A percentile compares a stretch with the other conserved stretches of the same genome.
phyloP scores from a whole-genome alignment of 148 eudicot species.

The Cornus suecica region DNA sequence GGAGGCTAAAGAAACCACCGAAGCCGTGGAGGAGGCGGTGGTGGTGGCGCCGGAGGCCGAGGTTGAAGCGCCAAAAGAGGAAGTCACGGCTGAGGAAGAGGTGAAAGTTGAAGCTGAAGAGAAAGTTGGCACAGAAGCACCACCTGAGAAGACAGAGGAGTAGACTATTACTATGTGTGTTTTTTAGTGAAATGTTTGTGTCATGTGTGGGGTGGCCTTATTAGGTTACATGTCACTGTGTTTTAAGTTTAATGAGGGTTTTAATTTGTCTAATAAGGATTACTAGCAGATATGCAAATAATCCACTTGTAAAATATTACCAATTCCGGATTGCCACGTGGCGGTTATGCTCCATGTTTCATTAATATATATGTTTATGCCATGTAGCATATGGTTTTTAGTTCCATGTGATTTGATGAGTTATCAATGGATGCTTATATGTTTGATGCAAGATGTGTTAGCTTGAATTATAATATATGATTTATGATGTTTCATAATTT shows the following conservation, averaged over 20 bases:
- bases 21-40: neutral
- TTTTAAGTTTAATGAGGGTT: neutral
- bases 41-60: neutral
- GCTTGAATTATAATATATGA: constrained; percentile 10
- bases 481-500: neutral
- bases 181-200: neutral
- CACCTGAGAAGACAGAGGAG: constrained; percentile 18
- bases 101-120: constrained; percentile 7
- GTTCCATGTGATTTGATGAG: constrained; percentile 2
- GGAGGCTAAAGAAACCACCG: neutral
- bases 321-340: constrained; percentile 12
- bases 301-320: constrained; percentile 11
- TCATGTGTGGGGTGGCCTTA: neutral
- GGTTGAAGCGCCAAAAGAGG: constrained; percentile 12
- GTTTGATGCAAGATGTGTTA: constrained; percentile 5
- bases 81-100: constrained; percentile 8
- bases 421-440: neutral
- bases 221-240: neutral
- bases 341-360: neutral
- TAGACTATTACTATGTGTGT: neutral
- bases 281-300: neutral
- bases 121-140: constrained; percentile 10
- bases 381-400: constrained; percentile 13
- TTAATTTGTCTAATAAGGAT: neutral
- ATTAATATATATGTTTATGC: neutral